Evolutionary conservation across 768 basidiomycete genomes (phyloP), one percentile per base, ranked within the genome.

Genomic region (Collybiopsis luxurians): DNA sequence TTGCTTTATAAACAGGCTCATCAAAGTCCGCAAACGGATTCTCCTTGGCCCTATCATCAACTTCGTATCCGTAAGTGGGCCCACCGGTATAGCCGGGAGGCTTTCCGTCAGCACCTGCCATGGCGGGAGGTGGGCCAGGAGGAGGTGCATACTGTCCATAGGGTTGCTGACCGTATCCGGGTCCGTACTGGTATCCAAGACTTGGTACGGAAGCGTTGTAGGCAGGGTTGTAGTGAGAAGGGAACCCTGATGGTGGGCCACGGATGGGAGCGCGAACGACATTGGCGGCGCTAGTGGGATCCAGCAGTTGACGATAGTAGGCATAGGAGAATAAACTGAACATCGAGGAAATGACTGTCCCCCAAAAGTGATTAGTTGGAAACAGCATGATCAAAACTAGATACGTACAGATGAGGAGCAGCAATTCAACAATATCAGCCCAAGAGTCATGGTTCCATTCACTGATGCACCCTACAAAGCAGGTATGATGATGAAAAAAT

Each of bases 231-330:
- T 89, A 88, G 65, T 82, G 79, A 2, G 75, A 62, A 1, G 84
- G 80, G 62, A 74, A 70, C 30, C 62, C 76, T 43, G 64, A 69
- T 44, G 67, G 72, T 45, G 65, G 67, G 30, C 75, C 75, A 56
- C 68, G 67, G 56, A 73, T 58, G 60, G 84, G 79, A 12, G 75
- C 74, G 40, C 83, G 83, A 12, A 71, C 64, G 40, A 76, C 62
- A 66, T 87, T 86, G 52, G 71, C 79, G 38, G 76, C 69, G 60
- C 81, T 82, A 2, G 79, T 68, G 1, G 92, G 91, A 67, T 92
- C 87, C 31, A 85, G 78, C 1, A 84, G 65, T 70, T 95, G 92
- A 23, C 86, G 85, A 65, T 88, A 85, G 74, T 86, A 95, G 13
- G 79, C 76, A 66, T 87, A 88, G 2, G 85, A 81, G 61, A 90